Evolutionary conservation across 345 rosid species (phyloP).

Genomic region (Populus simonii): DNA sequence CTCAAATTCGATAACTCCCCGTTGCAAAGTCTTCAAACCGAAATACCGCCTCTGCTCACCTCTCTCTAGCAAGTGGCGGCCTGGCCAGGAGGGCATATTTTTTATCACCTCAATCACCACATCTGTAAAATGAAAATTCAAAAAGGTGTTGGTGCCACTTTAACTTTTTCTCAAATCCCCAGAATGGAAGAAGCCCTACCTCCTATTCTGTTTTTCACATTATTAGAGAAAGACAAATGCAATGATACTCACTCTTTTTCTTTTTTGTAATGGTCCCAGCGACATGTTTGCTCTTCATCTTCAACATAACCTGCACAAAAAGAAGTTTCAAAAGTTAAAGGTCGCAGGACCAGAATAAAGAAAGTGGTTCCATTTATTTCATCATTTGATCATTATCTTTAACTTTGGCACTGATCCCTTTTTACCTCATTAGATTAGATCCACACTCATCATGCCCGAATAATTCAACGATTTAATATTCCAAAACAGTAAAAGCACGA

Average conservation of each 20-base stretch:
- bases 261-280: constrained; percentile 95
- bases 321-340: constrained; percentile 37
- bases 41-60: constrained; percentile 78
- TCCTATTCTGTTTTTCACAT: constrained; percentile 40
- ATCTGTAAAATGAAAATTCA: constrained; percentile 41
- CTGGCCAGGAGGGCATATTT: constrained; percentile 82
- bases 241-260: constrained; percentile 78
- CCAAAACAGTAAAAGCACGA: not conserved
- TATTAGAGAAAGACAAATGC: constrained; percentile 43
- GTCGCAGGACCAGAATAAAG: constrained; percentile 8
- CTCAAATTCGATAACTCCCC: constrained; percentile 76
- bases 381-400: constrained; percentile 25
- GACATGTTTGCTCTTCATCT: constrained; percentile 97
- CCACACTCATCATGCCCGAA: constrained; percentile 40
- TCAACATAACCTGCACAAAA: constrained; percentile 75
- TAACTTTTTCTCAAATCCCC: constrained; percentile 89
- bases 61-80: constrained; percentile 79
- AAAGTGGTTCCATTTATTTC: constrained; percentile 26
- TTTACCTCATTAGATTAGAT: constrained; percentile 24
- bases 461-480: constrained; percentile 29
- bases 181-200: constrained; percentile 52
- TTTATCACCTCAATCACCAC: constrained; percentile 66
- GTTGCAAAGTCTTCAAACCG: constrained; percentile 56
- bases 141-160: constrained; percentile 39
- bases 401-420: constrained; percentile 21